These are phyloP conservation scores for Zalaria sp. DNA, from an alignment of 2,329 filamentous ascomycete species.

Conservation along the genomic window DNA sequence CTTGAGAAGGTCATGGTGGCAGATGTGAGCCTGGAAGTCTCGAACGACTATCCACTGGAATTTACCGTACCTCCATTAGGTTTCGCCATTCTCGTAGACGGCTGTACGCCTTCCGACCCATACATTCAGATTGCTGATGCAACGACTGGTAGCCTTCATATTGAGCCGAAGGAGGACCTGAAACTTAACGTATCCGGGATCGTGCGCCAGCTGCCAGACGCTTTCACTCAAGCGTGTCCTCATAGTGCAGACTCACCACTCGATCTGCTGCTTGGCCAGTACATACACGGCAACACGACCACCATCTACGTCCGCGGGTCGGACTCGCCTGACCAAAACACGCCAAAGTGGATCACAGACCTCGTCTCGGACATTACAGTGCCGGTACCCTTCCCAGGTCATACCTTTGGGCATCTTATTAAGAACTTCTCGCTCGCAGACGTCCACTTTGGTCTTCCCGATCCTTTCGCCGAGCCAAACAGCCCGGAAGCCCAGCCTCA, in stretches of 20 bases:
- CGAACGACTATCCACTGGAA: constrained; percentile 66
- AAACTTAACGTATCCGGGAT: constrained; percentile 56
- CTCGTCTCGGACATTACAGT: constrained; percentile 71
- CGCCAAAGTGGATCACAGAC: constrained; percentile 70
- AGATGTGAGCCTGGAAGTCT: constrained; percentile 57
- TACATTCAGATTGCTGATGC: constrained; percentile 70
- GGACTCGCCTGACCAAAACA: constrained; percentile 47
- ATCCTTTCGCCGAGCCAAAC: constrained; percentile 62
- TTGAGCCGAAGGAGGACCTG: constrained; percentile 56
- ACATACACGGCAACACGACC: constrained; percentile 65
- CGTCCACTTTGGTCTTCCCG: constrained; percentile 74
- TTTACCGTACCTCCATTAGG: constrained; percentile 64
- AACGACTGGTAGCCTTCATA: constrained; percentile 48
- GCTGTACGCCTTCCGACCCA: constrained; percentile 57
- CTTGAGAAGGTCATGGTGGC: constrained; percentile 57
- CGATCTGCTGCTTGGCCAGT: constrained; percentile 66
- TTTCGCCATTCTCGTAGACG: constrained; percentile 75
- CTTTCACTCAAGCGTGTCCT: constrained; percentile 61
- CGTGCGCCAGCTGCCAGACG: constrained; percentile 58
- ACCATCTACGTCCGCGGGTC: constrained; percentile 76
- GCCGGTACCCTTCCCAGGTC: constrained; percentile 71
- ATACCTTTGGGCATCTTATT: constrained; percentile 68
- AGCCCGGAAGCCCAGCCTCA: constrained; percentile 60
- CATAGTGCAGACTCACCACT: constrained; percentile 66
- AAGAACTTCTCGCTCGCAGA: constrained; percentile 76